Base-by-base conservation (phyloP, 805 yeast species). In the Metschnikowia chrysomelidarum region DNA sequence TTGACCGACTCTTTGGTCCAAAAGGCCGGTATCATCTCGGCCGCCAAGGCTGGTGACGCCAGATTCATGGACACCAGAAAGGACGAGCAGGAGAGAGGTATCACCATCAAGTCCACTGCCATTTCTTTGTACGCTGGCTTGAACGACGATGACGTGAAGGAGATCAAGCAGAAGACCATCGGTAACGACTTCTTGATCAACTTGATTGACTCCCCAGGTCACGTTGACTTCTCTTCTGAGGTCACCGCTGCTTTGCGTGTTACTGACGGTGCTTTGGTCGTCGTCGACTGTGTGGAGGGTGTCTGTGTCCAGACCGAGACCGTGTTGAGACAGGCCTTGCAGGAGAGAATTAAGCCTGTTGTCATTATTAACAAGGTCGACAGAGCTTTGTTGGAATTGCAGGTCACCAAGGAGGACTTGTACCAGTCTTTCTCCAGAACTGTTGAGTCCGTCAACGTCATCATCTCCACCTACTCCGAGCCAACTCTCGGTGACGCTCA, bases 11-110 rank as follows among this genome's bases (percentile, higher is more conserved):
- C 98, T 53, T 84, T 91, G 69, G 98, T 91, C 62, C 98, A 91
- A 79, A 84, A 83, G 65, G 98, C 98, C 57, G 98, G 98, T 87
- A 91, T 93, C 72, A 91, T 91, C 64, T 93, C 98, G 41, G 97
- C 98, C 63, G 97, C 96, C 64, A 87, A 87, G 78, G 98, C 98
- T 51, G 98, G 98, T 83, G 98, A 93, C 67, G 98, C 98, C 62
- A 89, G 98, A 78, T 93, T 91, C 83, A 93, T 86, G 62, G 98
- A 91, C 76, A 91, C 98, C 80, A 88, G 98, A 85, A 88, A 89
- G 80, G 98, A 93, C 74, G 98, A 93, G 78, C 98, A 91, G 79
- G 97, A 89, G 76, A 86, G 98, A 82, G 98, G 98, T 89, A 93
- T 91, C 64, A 91, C 98, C 55, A 91, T 91, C 71, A 91, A 91